Percentiles rank a stretch among this genome's conserved stretches.
Evolutionary conservation across 352 stramenopile genomes (phyloP).

Genomic region (Phytophthora pinifolia): DNA sequence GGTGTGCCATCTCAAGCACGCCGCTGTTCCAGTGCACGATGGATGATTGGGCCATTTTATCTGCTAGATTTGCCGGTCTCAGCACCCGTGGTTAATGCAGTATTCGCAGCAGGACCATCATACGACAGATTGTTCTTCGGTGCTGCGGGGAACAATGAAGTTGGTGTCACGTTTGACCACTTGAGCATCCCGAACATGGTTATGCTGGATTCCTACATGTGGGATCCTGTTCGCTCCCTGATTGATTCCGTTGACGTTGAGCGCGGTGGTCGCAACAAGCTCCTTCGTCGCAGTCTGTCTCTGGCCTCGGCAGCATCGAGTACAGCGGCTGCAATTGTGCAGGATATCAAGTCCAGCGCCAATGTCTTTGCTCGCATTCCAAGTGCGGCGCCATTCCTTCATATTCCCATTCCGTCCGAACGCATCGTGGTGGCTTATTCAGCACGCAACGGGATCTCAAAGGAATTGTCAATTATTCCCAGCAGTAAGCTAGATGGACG

Average conservation of each 20-base stretch:
- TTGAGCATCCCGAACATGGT: conserved; percentile 47
- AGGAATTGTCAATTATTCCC: conserved; percentile 47
- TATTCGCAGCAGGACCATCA: conserved; percentile 52
- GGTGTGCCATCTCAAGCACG: conserved; percentile 57
- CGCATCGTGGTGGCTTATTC: conserved; percentile 56
- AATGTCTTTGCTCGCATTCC: conserved; percentile 59
- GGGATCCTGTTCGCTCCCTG: conserved; percentile 59
- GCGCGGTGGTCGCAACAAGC: conserved; percentile 39
- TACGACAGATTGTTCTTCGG: conserved; percentile 67
- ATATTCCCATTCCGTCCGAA: conserved; percentile 49
- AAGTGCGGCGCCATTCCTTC: conserved; percentile 49
- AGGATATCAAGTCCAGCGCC: conserved; percentile 61
- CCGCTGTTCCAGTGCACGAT: conserved; percentile 39
- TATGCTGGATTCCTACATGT: conserved; percentile 64
- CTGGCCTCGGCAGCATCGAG: conserved; percentile 61
- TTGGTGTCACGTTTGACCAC: conserved; percentile 52
- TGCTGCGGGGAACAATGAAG: conserved; percentile 44
- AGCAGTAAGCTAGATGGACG: conserved; percentile 55
- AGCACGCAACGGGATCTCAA: conserved; percentile 33
- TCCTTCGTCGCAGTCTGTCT: conserved; percentile 54
- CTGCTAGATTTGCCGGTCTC: conserved; percentile 61
- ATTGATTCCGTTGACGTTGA: conserved; percentile 76
- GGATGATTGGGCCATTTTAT: conserved; percentile 67
- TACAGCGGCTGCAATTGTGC: conserved; percentile 63
- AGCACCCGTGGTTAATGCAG: conserved; percentile 45